Percentiles rank a stretch among this genome's conserved stretches.
These are phyloP conservation scores for Delitschia confertaspora DNA, from an alignment of 495 filamentous ascomycete genomes.

Conservation along the genomic window DNA sequence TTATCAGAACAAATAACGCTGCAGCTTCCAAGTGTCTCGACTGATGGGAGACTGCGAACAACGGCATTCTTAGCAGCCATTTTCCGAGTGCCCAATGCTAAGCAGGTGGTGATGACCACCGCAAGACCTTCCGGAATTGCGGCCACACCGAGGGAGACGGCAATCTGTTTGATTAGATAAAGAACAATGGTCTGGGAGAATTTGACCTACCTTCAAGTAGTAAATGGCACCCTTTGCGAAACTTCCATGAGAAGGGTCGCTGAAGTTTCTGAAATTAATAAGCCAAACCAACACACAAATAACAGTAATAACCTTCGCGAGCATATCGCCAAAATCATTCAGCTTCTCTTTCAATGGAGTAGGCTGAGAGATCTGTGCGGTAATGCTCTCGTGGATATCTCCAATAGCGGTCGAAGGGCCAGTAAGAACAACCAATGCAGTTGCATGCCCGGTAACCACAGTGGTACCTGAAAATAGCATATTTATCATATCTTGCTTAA, in stretches of 20 bases:
- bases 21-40: constrained; percentile 97
- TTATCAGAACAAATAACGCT: constrained; percentile 99
- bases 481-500: constrained; percentile 96
- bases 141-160: constrained; percentile 94
- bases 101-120: constrained; percentile 94
- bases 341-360: constrained; percentile 97
- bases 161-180: constrained; percentile 51
- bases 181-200: not conserved
- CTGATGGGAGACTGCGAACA: constrained; percentile 88
- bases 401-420: constrained; percentile 90
- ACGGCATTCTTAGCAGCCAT: constrained; percentile 99
- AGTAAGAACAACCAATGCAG: constrained; percentile 84
- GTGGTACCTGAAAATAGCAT: constrained; percentile 99
- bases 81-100: constrained; percentile 90
- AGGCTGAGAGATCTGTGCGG: constrained; percentile 92
- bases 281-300: constrained; percentile 97
- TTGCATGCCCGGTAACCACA: constrained; percentile 88
- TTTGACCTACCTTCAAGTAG: constrained; percentile 66
- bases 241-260: constrained; percentile 81
- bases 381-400: constrained; percentile 98
- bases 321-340: constrained; percentile 92
- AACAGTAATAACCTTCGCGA: constrained; percentile 95
- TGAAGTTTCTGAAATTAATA: constrained; percentile 97
- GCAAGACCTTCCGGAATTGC: constrained; percentile 96
- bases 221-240: constrained; percentile 99